A percentile compares a stretch with the other conserved stretches of the same genome.
phyloP scores from a whole-genome alignment of 202 grass and related monocot genomes.

The Saccharum hybrid region DNA sequence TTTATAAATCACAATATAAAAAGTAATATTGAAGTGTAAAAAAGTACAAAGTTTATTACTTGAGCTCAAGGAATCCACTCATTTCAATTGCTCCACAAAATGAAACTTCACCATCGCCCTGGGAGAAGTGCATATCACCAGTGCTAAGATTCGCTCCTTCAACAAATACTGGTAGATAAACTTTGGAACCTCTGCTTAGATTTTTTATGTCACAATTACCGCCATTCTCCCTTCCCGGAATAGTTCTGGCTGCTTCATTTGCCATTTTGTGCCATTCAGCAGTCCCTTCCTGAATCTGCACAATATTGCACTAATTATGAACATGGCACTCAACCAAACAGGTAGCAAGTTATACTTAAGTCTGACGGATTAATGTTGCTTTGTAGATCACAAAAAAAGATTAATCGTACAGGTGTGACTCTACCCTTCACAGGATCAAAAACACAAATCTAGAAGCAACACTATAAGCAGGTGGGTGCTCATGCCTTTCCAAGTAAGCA shows the following conservation, averaged over 20 bases:
- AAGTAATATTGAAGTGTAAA: conserved; percentile 22
- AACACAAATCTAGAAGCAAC: background rate
- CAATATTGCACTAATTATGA: conserved; percentile 4
- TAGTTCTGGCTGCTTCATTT: conserved; percentile 89
- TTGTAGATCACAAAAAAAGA: conserved; percentile 13
- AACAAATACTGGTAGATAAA: conserved; percentile 95
- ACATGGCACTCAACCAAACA: conserved; percentile 22
- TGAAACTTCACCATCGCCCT: conserved; percentile 87
- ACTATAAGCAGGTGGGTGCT: background rate
- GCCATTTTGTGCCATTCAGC: conserved; percentile 76
- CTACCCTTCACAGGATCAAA: background rate
- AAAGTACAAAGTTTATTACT: conserved; percentile 64
- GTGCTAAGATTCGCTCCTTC: conserved; percentile 93
- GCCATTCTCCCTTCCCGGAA: conserved; percentile 94
- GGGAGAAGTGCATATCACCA: conserved; percentile 96
- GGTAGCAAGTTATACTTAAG: conserved; percentile 16
- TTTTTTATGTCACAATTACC: conserved; percentile 99
- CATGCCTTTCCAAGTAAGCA: conserved; percentile 84
- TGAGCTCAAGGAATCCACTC: conserved; percentile 97
- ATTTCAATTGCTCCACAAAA: conserved; percentile 99
- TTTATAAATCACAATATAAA: conserved; percentile 2
- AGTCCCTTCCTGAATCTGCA: conserved; percentile 77
- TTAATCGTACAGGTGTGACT: background rate
- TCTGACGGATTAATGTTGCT: conserved; percentile 3
- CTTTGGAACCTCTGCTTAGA: conserved; percentile 91